Conservation (phyloP, 176 grass and related monocot genomes). For the Oryza punctata region DNA sequence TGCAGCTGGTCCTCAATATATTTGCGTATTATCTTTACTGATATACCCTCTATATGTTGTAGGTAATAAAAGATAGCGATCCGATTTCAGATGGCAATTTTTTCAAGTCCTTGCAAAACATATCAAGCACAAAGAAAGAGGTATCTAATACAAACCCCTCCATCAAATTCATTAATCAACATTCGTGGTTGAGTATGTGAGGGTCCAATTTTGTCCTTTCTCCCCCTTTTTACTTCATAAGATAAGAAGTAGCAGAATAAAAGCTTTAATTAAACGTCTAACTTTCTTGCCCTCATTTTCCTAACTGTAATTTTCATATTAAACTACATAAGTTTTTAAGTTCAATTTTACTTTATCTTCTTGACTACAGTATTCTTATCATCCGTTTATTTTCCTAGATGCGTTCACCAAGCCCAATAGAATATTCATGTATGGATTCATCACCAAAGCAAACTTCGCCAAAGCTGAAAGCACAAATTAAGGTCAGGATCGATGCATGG, state of each 20-base stretch:
- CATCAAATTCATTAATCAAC: neutral
- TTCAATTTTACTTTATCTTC: conserved; percentile 22
- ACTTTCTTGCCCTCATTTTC: neutral
- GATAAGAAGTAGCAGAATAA: neutral
- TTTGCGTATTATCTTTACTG: neutral
- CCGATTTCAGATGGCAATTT: conserved; percentile 1
- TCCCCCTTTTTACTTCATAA: conserved; percentile 4
- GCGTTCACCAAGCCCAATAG: conserved; percentile 19
- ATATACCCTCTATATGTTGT: conserved; percentile 3
- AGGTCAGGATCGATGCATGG: conserved; percentile 43
- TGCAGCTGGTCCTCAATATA: neutral
- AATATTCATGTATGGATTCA: conserved; percentile 41
- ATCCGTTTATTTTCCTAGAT: conserved; percentile 32
- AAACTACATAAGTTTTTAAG: neutral
- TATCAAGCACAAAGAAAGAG: conserved; percentile 37
- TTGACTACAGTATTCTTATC: conserved; percentile 21
- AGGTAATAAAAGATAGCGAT: conserved; percentile 29
- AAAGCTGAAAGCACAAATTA: conserved; percentile 34
- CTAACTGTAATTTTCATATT: neutral
- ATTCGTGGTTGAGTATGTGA: neutral
- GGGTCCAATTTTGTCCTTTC: conserved; percentile 11
- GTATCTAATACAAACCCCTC: neutral
- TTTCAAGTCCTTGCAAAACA: conserved; percentile 28
- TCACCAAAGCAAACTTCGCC: no score
- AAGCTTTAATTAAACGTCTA: neutral